Evolutionary conservation across 805 yeast genomes (phyloP).

Genomic region (Candida nanaspora): DNA sequence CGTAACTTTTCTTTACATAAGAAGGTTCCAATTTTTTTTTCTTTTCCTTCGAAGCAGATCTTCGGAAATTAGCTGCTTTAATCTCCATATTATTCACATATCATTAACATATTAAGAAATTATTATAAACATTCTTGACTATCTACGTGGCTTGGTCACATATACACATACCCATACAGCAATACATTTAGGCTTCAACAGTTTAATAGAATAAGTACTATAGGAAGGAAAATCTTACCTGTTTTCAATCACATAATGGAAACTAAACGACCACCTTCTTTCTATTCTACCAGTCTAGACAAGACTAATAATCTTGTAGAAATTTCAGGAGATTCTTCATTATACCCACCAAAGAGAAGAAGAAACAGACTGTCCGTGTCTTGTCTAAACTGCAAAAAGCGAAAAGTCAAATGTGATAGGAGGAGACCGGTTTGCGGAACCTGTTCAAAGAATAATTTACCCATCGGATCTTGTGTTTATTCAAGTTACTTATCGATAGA

Average conservation of each 20-base stretch:
- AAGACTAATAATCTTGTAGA: background rate
- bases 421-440: conserved; percentile 27
- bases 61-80: no score
- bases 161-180: no score
- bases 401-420: conserved; percentile 40
- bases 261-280: background rate
- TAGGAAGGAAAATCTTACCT: no score
- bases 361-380: conserved; percentile 41
- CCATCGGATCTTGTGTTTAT: background rate
- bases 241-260: background rate
- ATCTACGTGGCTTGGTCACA: no score
- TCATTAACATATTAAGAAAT: no score
- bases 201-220: no score
- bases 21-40: no score
- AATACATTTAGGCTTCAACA: no score
- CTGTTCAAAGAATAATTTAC: conserved; percentile 15
- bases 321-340: background rate
- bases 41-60: no score
- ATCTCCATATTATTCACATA: no score
- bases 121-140: no score
- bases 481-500: background rate
- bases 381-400: conserved; percentile 34
- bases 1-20: no score
- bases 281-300: background rate
- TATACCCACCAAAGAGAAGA: conserved; percentile 18